These are phyloP conservation scores for Fusarium veterinarium DNA, from an alignment of 2,329 filamentous ascomycete genomes.

Conservation along the genomic window DNA sequence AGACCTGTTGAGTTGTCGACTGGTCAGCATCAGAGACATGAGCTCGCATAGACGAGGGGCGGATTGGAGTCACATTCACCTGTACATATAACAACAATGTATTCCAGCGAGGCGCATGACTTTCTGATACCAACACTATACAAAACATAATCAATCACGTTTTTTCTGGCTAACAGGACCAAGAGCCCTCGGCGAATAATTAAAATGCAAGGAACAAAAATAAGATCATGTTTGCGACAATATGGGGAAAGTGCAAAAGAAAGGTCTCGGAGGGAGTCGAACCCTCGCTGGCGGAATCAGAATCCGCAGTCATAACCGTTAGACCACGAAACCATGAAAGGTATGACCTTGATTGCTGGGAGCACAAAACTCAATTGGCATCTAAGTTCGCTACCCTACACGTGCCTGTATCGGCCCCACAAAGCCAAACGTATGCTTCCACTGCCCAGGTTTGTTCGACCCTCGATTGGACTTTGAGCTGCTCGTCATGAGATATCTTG, in stretches of 20 bases:
- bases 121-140: neutral
- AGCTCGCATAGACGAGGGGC: neutral
- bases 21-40: conserved; percentile 1
- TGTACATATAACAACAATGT: neutral
- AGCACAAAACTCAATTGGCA: rapidly evolving
- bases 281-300: conserved; percentile 4
- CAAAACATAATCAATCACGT: neutral
- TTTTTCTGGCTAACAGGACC: neutral
- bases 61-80: neutral
- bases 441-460: rapidly evolving
- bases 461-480: rapidly evolving
- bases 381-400: neutral
- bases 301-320: conserved; percentile 5
- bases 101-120: conserved; percentile 5
- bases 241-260: neutral
- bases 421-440: rapidly evolving
- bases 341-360: neutral
- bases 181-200: too few relatives aligned
- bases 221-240: rapidly evolving
- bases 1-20: neutral
- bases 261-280: conserved; percentile 4
- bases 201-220: neutral
- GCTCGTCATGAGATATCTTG: rapidly evolving
- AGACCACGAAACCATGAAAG: neutral
- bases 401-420: rapidly evolving